These are phyloP conservation scores for Sporothrix globosa DNA, from an alignment of 2,329 filamentous ascomycete genomes.

Conservation along the genomic window DNA sequence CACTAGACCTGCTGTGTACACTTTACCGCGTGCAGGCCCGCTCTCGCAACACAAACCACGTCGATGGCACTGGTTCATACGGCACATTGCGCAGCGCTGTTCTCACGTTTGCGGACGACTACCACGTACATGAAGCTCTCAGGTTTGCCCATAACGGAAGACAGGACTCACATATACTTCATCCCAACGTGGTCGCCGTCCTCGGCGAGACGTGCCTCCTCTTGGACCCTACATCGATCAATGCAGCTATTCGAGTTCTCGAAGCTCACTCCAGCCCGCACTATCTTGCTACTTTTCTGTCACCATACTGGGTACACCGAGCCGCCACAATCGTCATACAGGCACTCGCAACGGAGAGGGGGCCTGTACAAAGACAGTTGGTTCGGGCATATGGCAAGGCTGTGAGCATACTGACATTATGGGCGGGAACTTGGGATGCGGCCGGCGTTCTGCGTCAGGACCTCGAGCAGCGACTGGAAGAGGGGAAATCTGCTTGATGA, in stretches of 20 bases:
- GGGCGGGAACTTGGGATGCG: conserved; percentile 4
- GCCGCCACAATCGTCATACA: neutral
- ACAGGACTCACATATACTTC: neutral
- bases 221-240: neutral
- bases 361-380: neutral
- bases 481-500: neutral
- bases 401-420: neutral
- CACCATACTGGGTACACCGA: conserved; percentile 27
- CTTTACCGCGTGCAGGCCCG: conserved; percentile 26
- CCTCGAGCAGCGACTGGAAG: conserved; percentile 2
- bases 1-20: conserved; percentile 4
- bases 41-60: neutral
- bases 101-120: neutral
- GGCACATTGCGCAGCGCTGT: neutral
- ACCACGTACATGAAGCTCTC: neutral
- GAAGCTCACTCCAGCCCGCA: neutral
- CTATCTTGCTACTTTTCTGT: conserved; percentile 17
- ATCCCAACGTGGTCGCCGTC: conserved; percentile 6
- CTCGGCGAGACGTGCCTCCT: conserved; percentile 19
- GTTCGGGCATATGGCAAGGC: conserved; percentile 23
- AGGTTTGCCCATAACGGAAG: neutral
- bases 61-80: neutral
- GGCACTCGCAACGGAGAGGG: neutral
- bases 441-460: neutral
- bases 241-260: neutral